phyloP scores from a whole-genome alignment of 768 basidiomycete genomes.

The Heimioporus sp. region DNA sequence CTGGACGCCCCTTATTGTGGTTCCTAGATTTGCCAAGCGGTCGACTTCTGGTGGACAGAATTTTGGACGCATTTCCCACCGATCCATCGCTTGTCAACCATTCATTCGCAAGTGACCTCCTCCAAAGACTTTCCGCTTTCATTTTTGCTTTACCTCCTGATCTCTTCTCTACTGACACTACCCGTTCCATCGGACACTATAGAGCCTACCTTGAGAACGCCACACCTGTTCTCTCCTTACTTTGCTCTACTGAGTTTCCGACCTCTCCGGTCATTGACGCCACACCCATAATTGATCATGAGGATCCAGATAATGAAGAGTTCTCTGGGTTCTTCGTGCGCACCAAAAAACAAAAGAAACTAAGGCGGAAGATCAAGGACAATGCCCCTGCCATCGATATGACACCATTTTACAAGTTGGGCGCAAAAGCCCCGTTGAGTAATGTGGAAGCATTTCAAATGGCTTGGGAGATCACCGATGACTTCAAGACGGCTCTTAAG shows the following conservation, averaged over 20 bases:
- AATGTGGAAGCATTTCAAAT: conserved; percentile 15
- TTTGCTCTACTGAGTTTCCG: conserved; percentile 17
- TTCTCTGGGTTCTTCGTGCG: conserved; percentile 3
- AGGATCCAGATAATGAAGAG: conserved; percentile 4
- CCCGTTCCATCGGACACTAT: conserved; percentile 14
- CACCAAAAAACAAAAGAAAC: conserved; percentile 29
- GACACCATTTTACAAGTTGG: conserved; percentile 30
- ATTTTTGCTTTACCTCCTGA: conserved; percentile 22
- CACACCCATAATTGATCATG: too few relatives aligned
- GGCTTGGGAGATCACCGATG: conserved; percentile 13
- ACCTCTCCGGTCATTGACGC: not conserved
- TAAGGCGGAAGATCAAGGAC: conserved; percentile 16
- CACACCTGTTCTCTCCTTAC: conserved; percentile 13
- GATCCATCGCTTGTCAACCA: conserved; percentile 16
- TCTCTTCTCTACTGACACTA: conserved; percentile 8
- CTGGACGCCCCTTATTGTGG: not conserved
- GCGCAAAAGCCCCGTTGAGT: conserved; percentile 24
- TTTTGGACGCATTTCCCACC: conserved; percentile 34
- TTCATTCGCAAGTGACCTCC: conserved; percentile 22
- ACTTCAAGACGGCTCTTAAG: conserved; percentile 28
- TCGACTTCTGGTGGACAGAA: conserved; percentile 19
- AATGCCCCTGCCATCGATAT: conserved; percentile 19
- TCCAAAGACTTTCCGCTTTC: conserved; percentile 24
- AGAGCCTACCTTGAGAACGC: conserved; percentile 24
- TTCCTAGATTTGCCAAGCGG: conserved; percentile 15